Evolutionary conservation across 768 basidiomycete species (phyloP).

Genomic region (Auricularia sp.): DNA sequence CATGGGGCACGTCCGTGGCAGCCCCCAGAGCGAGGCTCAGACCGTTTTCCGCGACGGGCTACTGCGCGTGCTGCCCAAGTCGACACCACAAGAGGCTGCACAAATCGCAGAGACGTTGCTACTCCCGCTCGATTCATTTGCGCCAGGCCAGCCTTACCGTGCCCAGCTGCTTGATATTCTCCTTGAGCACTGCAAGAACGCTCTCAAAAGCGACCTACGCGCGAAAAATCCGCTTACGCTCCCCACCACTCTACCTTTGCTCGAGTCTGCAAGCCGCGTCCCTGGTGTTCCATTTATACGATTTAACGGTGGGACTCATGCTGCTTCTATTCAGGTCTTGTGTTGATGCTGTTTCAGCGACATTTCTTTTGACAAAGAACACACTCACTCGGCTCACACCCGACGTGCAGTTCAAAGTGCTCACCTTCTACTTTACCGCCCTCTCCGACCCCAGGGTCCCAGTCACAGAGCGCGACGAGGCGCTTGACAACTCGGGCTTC

Average conservation of each 20-base stretch:
- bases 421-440: not conserved
- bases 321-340: not conserved
- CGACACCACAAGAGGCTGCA: not conserved
- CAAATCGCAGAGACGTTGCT: not conserved
- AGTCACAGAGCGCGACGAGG: not conserved
- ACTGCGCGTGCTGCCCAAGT: constrained; percentile 29
- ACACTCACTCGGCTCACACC: not conserved
- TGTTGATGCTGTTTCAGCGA: not conserved
- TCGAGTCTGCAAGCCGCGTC: not conserved
- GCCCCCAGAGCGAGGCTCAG: constrained; percentile 36
- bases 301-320: not conserved
- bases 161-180: not conserved
- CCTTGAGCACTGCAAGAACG: not conserved
- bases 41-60: constrained; percentile 37
- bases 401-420: not conserved
- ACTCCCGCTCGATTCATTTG: not conserved
- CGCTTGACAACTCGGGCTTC: not conserved
- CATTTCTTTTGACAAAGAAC: no score
- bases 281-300: not conserved
- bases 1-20: constrained; percentile 23
- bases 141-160: not conserved
- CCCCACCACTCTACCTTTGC: not conserved
- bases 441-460: not conserved
- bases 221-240: not conserved
- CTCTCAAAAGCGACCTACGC: not conserved